These are phyloP conservation scores for Fusarium tuaranense DNA, from an alignment of 2,329 filamentous ascomycete genomes.

Conservation along the genomic window DNA sequence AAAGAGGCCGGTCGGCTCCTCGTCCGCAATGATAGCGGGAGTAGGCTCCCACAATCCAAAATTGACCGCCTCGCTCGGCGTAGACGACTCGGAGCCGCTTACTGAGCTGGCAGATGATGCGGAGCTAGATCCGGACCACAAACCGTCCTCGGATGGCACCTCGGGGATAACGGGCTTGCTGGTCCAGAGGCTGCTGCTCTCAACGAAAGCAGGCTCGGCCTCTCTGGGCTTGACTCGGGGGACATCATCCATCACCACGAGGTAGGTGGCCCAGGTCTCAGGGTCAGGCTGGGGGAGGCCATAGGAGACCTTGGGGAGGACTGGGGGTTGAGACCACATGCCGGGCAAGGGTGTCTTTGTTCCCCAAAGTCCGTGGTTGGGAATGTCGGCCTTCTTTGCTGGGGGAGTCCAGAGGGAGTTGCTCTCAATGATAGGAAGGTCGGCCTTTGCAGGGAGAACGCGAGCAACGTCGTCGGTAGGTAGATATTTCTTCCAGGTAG, in stretches of 20 bases:
- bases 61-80: slow-evolving; percentile 26
- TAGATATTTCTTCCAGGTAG: slow-evolving; percentile 52
- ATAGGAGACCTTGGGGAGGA: slow-evolving; percentile 31
- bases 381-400: slow-evolving; percentile 29
- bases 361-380: slow-evolving; percentile 41
- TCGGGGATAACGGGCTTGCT: slow-evolving; percentile 27
- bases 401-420: slow-evolving; percentile 50
- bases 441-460: slow-evolving; percentile 43
- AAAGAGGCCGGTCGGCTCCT: slow-evolving; percentile 41
- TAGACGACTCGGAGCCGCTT: slow-evolving; percentile 23
- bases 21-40: slow-evolving; percentile 15
- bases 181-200: slow-evolving; percentile 42
- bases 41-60: slow-evolving; percentile 41
- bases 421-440: slow-evolving; percentile 51
- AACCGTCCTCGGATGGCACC: slow-evolving; percentile 24
- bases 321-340: slow-evolving; percentile 39
- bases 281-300: slow-evolving; percentile 49
- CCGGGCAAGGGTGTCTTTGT: slow-evolving; percentile 32
- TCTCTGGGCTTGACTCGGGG: slow-evolving; percentile 42
- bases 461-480: slow-evolving; percentile 44
- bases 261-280: slow-evolving; percentile 41
- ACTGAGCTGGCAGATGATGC: slow-evolving; percentile 15
- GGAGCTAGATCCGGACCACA: slow-evolving; percentile 39
- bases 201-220: slow-evolving; percentile 32
- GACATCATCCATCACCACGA: slow-evolving; percentile 36